Conservation (phyloP, 1,139 yeast species). For the Magnusiomyces starmeri region DNA sequence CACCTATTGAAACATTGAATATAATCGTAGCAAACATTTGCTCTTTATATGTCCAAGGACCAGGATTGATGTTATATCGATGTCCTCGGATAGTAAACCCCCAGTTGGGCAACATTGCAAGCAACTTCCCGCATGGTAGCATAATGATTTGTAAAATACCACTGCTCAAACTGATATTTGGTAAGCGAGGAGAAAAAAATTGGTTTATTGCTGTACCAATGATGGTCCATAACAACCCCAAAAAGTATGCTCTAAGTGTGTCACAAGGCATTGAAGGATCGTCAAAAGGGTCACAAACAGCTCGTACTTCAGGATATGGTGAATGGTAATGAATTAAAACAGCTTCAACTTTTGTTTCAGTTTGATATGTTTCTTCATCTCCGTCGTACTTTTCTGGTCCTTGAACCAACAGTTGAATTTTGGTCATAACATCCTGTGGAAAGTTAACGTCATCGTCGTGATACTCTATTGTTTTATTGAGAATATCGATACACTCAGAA, state of each 20-base stretch:
- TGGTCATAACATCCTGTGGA: slow-evolving; percentile 35
- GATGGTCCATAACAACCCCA: slow-evolving; percentile 50
- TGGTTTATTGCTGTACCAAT: slow-evolving; percentile 52
- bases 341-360: slow-evolving; percentile 39
- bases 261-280: slow-evolving; percentile 40
- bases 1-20: slow-evolving; percentile 20
- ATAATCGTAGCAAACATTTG: slow-evolving; percentile 50
- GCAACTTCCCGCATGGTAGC: slow-evolving; percentile 45
- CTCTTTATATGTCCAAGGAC: slow-evolving; percentile 62
- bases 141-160: slow-evolving; percentile 49
- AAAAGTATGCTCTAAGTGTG: slow-evolving; percentile 46
- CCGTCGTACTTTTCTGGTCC: slow-evolving; percentile 20
- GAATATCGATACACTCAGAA: slow-evolving; percentile 39
- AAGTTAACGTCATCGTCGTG: slow-evolving; percentile 48
- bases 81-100: slow-evolving; percentile 37
- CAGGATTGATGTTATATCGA: slow-evolving; percentile 44
- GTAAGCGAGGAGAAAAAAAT: slow-evolving; percentile 50
- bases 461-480: slow-evolving; percentile 37
- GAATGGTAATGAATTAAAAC: slow-evolving; percentile 39
- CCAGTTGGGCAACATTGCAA: slow-evolving; percentile 41
- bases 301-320: slow-evolving; percentile 46
- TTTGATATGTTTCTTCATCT: slow-evolving; percentile 17
- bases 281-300: slow-evolving; percentile 42
- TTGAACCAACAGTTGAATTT: slow-evolving; percentile 26
- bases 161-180: slow-evolving; percentile 40